Evolutionary conservation across 1,284 basidiomycete species (phyloP), one percentile per base, ranked within the genome.

Genomic region (Hypsizygus ulmarius): DNA sequence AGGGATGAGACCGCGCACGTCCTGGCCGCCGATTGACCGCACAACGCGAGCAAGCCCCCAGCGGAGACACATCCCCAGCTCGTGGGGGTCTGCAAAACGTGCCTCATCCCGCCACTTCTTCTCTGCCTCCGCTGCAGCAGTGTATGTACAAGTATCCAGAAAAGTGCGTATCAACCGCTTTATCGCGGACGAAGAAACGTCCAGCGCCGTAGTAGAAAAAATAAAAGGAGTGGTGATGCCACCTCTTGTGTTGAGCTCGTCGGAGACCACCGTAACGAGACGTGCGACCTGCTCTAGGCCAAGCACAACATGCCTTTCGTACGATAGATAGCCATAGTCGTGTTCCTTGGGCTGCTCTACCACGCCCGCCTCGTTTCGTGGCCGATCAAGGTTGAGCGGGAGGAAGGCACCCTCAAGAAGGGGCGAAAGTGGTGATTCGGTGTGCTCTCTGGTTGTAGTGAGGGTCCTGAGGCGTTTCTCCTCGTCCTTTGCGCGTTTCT

Each of bases 141-240:
- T 47, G 34, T 58, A 37, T 9, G 51, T 60, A 58, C 80, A 83
- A 1, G 81, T 80, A 35, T 72, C 69, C 27, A 95, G 66, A 68
- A 93, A 96, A 1, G 84, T 69, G 28, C 82, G 76, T 55, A 94
- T 85, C 39, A 96, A 77, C 45, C 84, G 73, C 56, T 78, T 84
- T 56, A 91, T 83, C 34, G 82, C 78, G 18, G 79, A 72, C 5
- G 83, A 73, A 33, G 82, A 86, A 37, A 94, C 75, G 60, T 95
- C 92, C 49, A 96, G 81, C 16, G 92, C 91, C 56, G 87, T 82
- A 25, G 83, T 84, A 21, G 87, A 90, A 71, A 96, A 94, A 52
- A 96, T 82, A 68, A 95, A 84, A 10, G 93, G 93, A 2, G 90
- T 93, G 21, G 86, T 86, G 51, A 95, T 77, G 41, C 87, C 90